Conservation (phyloP, 2,329 filamentous ascomycete genomes). For the Bipolaris gigantea region DNA sequence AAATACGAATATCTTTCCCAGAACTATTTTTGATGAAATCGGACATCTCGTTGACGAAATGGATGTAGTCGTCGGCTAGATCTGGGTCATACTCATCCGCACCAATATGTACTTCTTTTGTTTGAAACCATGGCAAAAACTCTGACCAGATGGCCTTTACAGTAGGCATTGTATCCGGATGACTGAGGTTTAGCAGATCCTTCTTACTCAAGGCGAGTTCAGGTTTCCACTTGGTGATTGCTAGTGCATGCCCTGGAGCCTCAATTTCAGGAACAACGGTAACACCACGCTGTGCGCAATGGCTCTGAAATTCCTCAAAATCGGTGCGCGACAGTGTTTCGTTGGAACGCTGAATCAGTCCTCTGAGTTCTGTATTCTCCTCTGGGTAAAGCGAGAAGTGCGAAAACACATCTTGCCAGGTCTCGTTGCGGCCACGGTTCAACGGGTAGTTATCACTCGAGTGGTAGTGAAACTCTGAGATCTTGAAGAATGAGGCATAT, state of each 20-base stretch:
- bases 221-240: conserved; percentile 47
- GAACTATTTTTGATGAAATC: conserved; percentile 36
- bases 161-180: conserved; percentile 42
- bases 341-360: conserved; percentile 41
- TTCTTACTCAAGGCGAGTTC: conserved; percentile 43
- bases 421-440: conserved; percentile 52
- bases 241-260: conserved; percentile 42
- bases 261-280: conserved; percentile 46
- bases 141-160: conserved; percentile 44
- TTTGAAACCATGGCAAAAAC: conserved; percentile 46
- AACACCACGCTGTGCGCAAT: conserved; percentile 41
- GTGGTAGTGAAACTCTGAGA: conserved; percentile 56
- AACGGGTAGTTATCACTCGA: conserved; percentile 55
- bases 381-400: conserved; percentile 50
- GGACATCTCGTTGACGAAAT: conserved; percentile 44
- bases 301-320: conserved; percentile 41
- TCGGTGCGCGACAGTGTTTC: conserved; percentile 40
- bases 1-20: conserved; percentile 40
- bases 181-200: conserved; percentile 41
- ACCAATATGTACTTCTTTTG: conserved; percentile 44
- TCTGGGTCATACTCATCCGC: conserved; percentile 43
- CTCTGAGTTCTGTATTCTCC: conserved; percentile 35
- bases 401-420: conserved; percentile 52
- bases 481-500: conserved; percentile 53
- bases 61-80: conserved; percentile 44